Evolutionary conservation across 148 eudicot genomes (phyloP).

Genomic region (Cornus florida): DNA sequence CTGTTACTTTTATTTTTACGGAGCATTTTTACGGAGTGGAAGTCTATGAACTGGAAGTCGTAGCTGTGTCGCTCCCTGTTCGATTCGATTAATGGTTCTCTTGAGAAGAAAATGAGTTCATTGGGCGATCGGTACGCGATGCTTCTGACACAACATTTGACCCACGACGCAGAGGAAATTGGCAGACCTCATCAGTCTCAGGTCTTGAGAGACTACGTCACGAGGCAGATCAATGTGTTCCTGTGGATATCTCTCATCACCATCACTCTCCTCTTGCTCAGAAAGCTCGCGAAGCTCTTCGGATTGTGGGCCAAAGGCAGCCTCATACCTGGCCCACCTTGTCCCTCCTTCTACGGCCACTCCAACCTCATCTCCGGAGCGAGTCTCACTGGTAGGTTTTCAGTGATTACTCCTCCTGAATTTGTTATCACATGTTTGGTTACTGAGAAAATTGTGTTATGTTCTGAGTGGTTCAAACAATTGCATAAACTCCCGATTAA

Average conservation of each 20-base stretch:
- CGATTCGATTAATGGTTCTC: too few species aligned
- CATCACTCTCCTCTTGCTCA: slow-evolving; percentile 35
- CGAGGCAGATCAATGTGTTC: slow-evolving; percentile 45
- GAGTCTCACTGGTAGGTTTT: slow-evolving; percentile 39
- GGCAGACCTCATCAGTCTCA: neutral
- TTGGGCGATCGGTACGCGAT: too few species aligned
- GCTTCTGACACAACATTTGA: too few species aligned
- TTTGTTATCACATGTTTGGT: slow-evolving; percentile 1
- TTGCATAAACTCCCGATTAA: too few species aligned
- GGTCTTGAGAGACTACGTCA: slow-evolving; percentile 34
- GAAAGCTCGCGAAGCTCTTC: slow-evolving; percentile 31
- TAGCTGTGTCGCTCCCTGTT: too few species aligned
- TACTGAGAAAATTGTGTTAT: neutral
- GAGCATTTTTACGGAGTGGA: too few species aligned
- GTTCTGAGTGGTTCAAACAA: too few species aligned
- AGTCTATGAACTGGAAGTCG: too few species aligned
- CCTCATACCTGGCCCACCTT: slow-evolving; percentile 47
- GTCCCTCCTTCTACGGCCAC: slow-evolving; percentile 52
- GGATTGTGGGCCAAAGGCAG: slow-evolving; percentile 42
- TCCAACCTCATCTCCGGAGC: slow-evolving; percentile 28
- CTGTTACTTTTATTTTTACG: too few species aligned
- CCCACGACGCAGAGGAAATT: too few species aligned
- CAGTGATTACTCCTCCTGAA: neutral
- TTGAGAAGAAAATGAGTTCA: too few species aligned
- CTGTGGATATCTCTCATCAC: slow-evolving; percentile 51